Evolutionary conservation across 768 basidiomycete species (phyloP).

Genomic region (Podaxis sp.): DNA sequence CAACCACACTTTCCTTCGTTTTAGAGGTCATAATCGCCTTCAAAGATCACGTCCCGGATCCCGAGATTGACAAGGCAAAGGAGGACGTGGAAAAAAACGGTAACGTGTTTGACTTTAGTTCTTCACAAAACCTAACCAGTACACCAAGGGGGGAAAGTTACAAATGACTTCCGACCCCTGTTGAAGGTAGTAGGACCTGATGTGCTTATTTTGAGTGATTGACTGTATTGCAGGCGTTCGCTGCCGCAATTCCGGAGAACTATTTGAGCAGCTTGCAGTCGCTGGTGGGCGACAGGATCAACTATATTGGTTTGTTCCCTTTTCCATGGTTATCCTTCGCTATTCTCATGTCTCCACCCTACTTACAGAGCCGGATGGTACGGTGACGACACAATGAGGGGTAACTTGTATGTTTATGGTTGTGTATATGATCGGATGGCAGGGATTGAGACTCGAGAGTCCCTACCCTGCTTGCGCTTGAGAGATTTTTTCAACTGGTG

Average conservation of each 20-base stretch:
- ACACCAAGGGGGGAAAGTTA: background rate
- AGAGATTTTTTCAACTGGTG: too few species aligned
- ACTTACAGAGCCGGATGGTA: background rate
- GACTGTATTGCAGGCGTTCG: background rate
- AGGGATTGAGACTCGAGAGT: too few species aligned
- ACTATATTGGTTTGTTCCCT: background rate
- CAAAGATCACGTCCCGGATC: background rate
- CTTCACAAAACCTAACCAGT: background rate
- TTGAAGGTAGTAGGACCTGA: background rate
- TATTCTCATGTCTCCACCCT: background rate
- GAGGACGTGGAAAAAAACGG: background rate
- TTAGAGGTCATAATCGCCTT: conserved; percentile 2
- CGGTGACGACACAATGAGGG: background rate
- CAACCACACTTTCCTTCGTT: background rate
- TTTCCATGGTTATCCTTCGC: background rate
- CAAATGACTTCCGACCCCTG: background rate
- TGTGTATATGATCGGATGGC: too few species aligned
- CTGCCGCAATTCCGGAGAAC: background rate
- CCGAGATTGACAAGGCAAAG: background rate
- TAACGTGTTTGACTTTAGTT: background rate
- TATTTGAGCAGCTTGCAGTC: background rate
- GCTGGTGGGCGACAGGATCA: background rate
- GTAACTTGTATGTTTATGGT: too few species aligned
- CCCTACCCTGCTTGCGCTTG: too few species aligned
- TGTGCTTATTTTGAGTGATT: background rate